Evolutionary conservation across 495 filamentous ascomycete species (phyloP).

Genomic region (Immersiella caudata): DNA sequence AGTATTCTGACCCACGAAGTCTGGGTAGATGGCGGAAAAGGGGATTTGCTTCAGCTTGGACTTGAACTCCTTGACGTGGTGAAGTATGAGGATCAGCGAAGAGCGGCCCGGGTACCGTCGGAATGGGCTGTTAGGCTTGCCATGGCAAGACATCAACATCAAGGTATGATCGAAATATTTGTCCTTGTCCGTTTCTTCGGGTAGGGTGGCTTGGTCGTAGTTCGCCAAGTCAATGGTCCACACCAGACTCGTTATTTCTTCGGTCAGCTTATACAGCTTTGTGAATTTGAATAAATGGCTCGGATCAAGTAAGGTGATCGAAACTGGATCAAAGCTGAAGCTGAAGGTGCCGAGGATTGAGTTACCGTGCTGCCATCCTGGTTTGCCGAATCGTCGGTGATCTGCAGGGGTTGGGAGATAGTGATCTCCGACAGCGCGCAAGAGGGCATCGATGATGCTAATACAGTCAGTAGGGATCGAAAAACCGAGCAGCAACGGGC

Average conservation of each 20-base stretch:
- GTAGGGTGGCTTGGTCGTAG: not conserved
- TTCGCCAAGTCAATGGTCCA: slow-evolving; percentile 13
- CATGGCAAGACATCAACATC: too few species aligned
- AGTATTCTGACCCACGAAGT: not conserved
- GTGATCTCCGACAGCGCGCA: slow-evolving; percentile 3
- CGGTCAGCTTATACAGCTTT: not conserved
- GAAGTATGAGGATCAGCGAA: not conserved
- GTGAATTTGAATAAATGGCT: not conserved
- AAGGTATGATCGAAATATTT: too few species aligned
- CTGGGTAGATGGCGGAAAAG: not conserved
- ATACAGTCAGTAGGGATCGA: not conserved
- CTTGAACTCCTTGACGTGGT: slow-evolving; percentile 3
- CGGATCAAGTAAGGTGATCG: slow-evolving; percentile 14
- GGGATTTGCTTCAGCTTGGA: not conserved
- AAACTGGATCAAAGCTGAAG: slow-evolving; percentile 14
- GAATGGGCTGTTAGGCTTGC: not conserved
- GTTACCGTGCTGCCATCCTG: not conserved
- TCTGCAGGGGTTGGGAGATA: slow-evolving; percentile 19
- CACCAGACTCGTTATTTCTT: slow-evolving; percentile 1
- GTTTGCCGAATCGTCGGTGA: slow-evolving; percentile 17
- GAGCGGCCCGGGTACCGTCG: not conserved
- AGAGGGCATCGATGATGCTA: slow-evolving; percentile 18
- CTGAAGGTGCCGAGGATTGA: slow-evolving; percentile 11
- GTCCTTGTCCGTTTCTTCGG: too few species aligned
- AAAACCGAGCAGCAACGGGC: not conserved